Percentiles rank a stretch among this genome's conserved stretches.
Evolutionary conservation across 1,139 yeast species (phyloP).

Genomic region (Debaryomycetaceae sp.): DNA sequence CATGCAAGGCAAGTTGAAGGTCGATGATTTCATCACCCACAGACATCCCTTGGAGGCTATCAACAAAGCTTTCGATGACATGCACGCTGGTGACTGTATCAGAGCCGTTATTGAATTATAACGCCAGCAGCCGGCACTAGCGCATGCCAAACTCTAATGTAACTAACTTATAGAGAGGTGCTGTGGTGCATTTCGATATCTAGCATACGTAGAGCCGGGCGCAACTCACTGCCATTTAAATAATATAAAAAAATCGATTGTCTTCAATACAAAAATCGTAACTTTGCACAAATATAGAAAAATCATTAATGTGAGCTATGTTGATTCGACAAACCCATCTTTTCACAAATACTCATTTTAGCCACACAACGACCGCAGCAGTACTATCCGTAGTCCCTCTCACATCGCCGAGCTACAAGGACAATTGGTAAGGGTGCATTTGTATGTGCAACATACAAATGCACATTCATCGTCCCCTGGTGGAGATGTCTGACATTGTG

Average conservation of each 20-base stretch:
- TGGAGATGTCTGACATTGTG: not conserved
- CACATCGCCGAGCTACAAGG: no score
- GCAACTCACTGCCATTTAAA: slow-evolving; percentile 1
- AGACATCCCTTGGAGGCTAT: slow-evolving; percentile 73
- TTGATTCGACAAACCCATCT: no score
- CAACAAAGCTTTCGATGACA: slow-evolving; percentile 88
- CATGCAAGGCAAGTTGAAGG: slow-evolving; percentile 77
- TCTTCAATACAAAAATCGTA: no score
- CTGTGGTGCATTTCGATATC: not conserved
- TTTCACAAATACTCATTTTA: no score
- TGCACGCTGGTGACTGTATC: slow-evolving; percentile 91
- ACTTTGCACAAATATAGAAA: no score
- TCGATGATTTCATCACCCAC: slow-evolving; percentile 94
- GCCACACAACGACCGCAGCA: no score
- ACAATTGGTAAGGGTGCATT: no score
- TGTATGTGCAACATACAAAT: not conserved
- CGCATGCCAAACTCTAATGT: slow-evolving; percentile 1
- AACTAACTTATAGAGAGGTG: not conserved
- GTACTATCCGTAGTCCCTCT: no score
- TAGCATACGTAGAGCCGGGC: slow-evolving; percentile 1
- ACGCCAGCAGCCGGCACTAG: slow-evolving; percentile 5
- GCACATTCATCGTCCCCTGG: no score
- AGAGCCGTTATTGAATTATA: slow-evolving; percentile 75
- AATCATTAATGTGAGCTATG: no score
- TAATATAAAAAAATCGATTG: no score